Percentiles rank a stretch among this genome's conserved stretches.
These are phyloP conservation scores for Pseudonitzschia pungens DNA, from an alignment of 108 stramenopile genomes.

Conservation along the genomic window DNA sequence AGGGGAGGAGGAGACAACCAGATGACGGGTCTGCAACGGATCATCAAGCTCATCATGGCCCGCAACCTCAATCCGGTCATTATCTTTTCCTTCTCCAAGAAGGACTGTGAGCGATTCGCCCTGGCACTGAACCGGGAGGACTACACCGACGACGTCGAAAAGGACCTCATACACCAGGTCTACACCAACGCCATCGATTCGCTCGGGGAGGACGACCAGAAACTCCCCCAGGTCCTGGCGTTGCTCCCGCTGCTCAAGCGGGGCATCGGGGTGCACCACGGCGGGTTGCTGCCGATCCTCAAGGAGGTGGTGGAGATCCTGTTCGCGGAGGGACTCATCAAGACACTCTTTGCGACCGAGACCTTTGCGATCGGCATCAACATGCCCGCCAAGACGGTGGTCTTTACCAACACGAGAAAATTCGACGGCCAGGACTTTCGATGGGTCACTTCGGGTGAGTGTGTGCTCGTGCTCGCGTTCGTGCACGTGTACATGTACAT, in stretches of 20 bases:
- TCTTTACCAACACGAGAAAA: constrained; percentile 97
- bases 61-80: constrained; percentile 96
- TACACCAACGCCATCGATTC: constrained; percentile 95
- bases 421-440: constrained; percentile 95
- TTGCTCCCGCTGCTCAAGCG: constrained; percentile 94
- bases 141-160: constrained; percentile 97
- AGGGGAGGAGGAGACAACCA: constrained; percentile 57
- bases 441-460: constrained; percentile 78
- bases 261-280: constrained; percentile 99
- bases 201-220: constrained; percentile 93
- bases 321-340: constrained; percentile 96
- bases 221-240: constrained; percentile 94
- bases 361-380: constrained; percentile 99
- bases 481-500: too few species aligned
- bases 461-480: too few species aligned
- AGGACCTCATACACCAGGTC: constrained; percentile 92
- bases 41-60: constrained; percentile 94
- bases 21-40: constrained; percentile 85
- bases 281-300: constrained; percentile 98
- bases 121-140: constrained; percentile 88
- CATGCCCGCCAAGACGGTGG: constrained; percentile 99
- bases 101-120: constrained; percentile 94
- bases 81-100: constrained; percentile 98
- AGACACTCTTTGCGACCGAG: constrained; percentile 97
- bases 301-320: constrained; percentile 99